phyloP scores from a whole-genome alignment of 495 filamentous ascomycete species.

The Trypethelium eluteriae region DNA sequence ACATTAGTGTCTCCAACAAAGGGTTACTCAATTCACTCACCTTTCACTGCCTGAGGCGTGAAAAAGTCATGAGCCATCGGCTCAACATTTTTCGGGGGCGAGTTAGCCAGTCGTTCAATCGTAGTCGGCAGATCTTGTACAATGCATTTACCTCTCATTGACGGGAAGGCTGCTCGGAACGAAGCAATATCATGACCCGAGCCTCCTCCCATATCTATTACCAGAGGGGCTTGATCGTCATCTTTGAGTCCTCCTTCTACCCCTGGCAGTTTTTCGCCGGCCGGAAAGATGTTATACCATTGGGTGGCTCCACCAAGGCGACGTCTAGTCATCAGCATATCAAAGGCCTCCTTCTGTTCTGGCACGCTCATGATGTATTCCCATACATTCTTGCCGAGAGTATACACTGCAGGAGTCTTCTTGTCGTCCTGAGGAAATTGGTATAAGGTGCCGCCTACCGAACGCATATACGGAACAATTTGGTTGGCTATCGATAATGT shows the following conservation, averaged over 20 bases:
- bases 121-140: conserved; percentile 31
- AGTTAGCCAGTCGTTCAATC: conserved; percentile 26
- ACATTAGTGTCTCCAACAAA: too few relatives aligned
- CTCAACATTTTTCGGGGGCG: conserved; percentile 19
- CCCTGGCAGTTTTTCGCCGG: conserved; percentile 8
- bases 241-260: not conserved
- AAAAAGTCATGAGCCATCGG: conserved; percentile 45
- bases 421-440: too few relatives aligned
- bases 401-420: too few relatives aligned
- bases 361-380: too few relatives aligned
- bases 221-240: conserved; percentile 1
- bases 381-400: too few relatives aligned
- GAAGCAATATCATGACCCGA: conserved; percentile 11
- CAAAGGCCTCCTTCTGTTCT: too few relatives aligned
- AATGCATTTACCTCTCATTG: conserved; percentile 16
- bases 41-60: conserved; percentile 43
- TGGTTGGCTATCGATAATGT: too few relatives aligned
- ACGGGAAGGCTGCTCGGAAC: conserved; percentile 11
- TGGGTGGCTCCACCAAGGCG: too few relatives aligned
- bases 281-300: not conserved
- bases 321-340: too few relatives aligned
- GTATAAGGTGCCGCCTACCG: too few relatives aligned
- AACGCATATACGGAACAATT: too few relatives aligned
- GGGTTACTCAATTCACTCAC: not conserved
- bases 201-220: conserved; percentile 20